phyloP scores from a whole-genome alignment of 2,329 filamentous ascomycete genomes.

The Paraphoma sp. region DNA sequence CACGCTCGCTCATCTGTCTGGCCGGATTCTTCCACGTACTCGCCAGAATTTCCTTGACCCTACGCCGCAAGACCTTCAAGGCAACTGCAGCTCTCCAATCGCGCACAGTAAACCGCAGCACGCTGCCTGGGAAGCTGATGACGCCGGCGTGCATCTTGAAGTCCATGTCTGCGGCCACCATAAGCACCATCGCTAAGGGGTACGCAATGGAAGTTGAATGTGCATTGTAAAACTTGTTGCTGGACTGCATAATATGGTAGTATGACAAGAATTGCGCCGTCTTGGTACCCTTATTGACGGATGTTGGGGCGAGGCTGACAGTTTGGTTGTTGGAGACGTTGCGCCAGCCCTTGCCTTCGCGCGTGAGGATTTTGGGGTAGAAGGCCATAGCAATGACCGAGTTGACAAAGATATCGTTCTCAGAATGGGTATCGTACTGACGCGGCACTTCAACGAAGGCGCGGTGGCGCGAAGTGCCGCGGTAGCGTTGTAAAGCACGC shows the following conservation, averaged over 20 bases:
- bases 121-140: slow-evolving; percentile 84
- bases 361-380: slow-evolving; percentile 88
- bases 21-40: slow-evolving; percentile 68
- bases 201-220: slow-evolving; percentile 74
- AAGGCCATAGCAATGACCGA: slow-evolving; percentile 93
- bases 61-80: slow-evolving; percentile 78
- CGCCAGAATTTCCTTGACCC: slow-evolving; percentile 77
- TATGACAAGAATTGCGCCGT: slow-evolving; percentile 83
- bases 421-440: slow-evolving; percentile 75
- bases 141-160: slow-evolving; percentile 92
- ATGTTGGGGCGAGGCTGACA: slow-evolving; percentile 85
- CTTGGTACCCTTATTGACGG: slow-evolving; percentile 76
- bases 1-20: slow-evolving; percentile 46
- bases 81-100: slow-evolving; percentile 92
- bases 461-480: slow-evolving; percentile 70
- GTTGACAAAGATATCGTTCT: slow-evolving; percentile 78
- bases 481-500: slow-evolving; percentile 69
- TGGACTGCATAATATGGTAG: slow-evolving; percentile 96
- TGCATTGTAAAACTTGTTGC: slow-evolving; percentile 82
- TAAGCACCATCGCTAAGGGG: slow-evolving; percentile 72
- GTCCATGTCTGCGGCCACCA: slow-evolving; percentile 82
- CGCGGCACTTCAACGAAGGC: slow-evolving; percentile 85
- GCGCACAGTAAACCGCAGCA: slow-evolving; percentile 79
- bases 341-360: slow-evolving; percentile 85
- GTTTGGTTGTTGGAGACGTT: slow-evolving; percentile 93